Percentiles rank a stretch among this genome's conserved stretches.
Evolutionary conservation across 2,329 filamentous ascomycete species (phyloP).

Genomic region (Aspergillus pseudoterreus): DNA sequence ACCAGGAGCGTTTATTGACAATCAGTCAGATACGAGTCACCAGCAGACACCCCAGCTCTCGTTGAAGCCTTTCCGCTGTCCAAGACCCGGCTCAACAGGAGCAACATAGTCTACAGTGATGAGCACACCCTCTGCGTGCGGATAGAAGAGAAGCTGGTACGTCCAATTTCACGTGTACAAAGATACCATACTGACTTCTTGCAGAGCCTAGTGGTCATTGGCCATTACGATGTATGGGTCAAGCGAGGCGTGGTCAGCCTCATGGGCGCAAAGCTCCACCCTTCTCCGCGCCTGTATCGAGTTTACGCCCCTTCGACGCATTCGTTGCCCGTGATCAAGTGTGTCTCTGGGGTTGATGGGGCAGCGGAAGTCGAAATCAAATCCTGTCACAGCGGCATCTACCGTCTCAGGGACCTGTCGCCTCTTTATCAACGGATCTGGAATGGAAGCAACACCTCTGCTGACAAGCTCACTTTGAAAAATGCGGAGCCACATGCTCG

Average conservation of each 20-base stretch:
- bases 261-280: slow-evolving; percentile 56
- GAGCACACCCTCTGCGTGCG: slow-evolving; percentile 36
- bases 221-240: slow-evolving; percentile 57
- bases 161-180: background rate
- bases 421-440: slow-evolving; percentile 54
- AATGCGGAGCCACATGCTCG: slow-evolving; percentile 21
- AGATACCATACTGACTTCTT: slow-evolving; percentile 15
- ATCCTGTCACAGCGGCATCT: slow-evolving; percentile 44
- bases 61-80: slow-evolving; percentile 39
- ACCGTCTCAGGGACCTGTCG: slow-evolving; percentile 45
- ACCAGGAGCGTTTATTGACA: slow-evolving; percentile 12
- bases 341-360: slow-evolving; percentile 37
- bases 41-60: slow-evolving; percentile 25
- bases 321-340: slow-evolving; percentile 53
- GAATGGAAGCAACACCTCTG: slow-evolving; percentile 36
- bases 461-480: slow-evolving; percentile 31
- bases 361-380: slow-evolving; percentile 48
- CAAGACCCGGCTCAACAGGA: slow-evolving; percentile 34
- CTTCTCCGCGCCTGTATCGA: slow-evolving; percentile 41
- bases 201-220: slow-evolving; percentile 44
- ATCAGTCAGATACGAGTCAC: slow-evolving; percentile 27
- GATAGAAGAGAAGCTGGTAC: slow-evolving; percentile 38
- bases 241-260: slow-evolving; percentile 53
- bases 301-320: slow-evolving; percentile 56
- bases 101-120: slow-evolving; percentile 36